These are phyloP conservation scores for Penicilliopsis zonata DNA, from an alignment of 495 filamentous ascomycete genomes.

Conservation along the genomic window DNA sequence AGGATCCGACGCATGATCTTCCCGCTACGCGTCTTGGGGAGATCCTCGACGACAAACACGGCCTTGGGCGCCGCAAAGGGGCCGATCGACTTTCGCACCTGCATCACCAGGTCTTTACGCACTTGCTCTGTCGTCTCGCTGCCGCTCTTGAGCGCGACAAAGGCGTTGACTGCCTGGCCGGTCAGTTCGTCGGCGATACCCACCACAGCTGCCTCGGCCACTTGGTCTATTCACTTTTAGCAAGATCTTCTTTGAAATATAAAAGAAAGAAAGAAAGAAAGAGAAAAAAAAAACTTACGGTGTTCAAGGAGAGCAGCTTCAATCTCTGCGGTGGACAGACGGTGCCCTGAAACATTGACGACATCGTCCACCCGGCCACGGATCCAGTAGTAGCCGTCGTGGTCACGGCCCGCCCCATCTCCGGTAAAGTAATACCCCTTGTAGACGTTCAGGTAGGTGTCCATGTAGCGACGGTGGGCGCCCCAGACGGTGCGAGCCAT, in stretches of 20 bases:
- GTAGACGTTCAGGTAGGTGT: constrained; percentile 96
- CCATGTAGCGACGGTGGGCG: constrained; percentile 96
- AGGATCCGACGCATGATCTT: constrained; percentile 99
- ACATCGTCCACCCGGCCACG: constrained; percentile 97
- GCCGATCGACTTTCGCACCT: constrained; percentile 93
- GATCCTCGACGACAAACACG: constrained; percentile 76
- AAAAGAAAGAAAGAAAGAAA: too few species aligned
- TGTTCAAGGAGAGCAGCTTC: constrained; percentile 95
- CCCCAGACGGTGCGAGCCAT: constrained; percentile 99
- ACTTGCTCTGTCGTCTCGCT: constrained; percentile 68
- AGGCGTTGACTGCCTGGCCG: constrained; percentile 94
- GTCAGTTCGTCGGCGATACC: constrained; percentile 88
- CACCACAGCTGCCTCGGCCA: constrained; percentile 93
- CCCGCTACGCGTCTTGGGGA: constrained; percentile 91
- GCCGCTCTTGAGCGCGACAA: constrained; percentile 85
- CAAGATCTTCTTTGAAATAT: background rate
- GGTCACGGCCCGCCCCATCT: constrained; percentile 92
- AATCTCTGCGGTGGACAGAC: constrained; percentile 94
- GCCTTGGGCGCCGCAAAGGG: constrained; percentile 96
- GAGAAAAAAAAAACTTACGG: constrained; percentile 30
- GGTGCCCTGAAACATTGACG: constrained; percentile 93
- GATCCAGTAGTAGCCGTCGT: constrained; percentile 99
- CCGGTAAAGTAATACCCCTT: constrained; percentile 99
- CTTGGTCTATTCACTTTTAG: constrained; percentile 33
- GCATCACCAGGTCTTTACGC: constrained; percentile 83